Base-by-base conservation (phyloP, 305 asterid genomes). In the Fraxinus sp. region DNA sequence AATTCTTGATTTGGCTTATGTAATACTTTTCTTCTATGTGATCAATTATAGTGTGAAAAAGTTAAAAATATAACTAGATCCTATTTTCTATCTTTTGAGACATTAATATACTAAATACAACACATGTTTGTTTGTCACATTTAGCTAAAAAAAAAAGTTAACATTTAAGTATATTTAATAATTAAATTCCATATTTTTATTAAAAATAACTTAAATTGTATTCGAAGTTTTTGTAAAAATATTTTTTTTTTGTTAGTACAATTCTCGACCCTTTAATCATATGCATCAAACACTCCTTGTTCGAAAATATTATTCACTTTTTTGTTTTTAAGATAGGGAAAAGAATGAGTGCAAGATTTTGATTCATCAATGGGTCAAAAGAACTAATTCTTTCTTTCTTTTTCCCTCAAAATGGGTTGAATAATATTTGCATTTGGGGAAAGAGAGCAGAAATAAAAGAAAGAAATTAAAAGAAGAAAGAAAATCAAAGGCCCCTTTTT, bases 401-500 rank as follows among this genome's bases (percentile, higher is more conserved):
- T n/a, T 57, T 18, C 10, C 66, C 26, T 18, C 26, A n/a, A n/a
- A 57, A 18, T 57, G 10, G 66, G 66, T 57, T 57, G 66, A 18
- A 18, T 57, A 57, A 57, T 57, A 16, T 52, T 52, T 57, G 66
- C 9, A n/a, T 57, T 57, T 57, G 24, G 66, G 66, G 7, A 57
- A 57, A 18, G 26, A n/a, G 26, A 18, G 4, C 8, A 52, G 5
- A 16, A 44, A 11, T 11, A 3, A 1, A 64, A 64, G 7, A 66
- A 68, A 13, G 20, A 32, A 70, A 70, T 1, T 11, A 32, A 32
- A 14, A 14, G 24, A 5, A 5, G 24, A 30, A 4, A 22, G 74
- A 70, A 70, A 28, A 70, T 70, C 76, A 83, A 83, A 83, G 76
- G 82, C 64, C 73, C 39, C 6, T 9, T 28, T 36, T 13, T 20